A percentile compares a stretch with the other conserved stretches of the same genome.
Evolutionary conservation across 2,329 filamentous ascomycete genomes (phyloP).

Genomic region (Immersiporthe knoxdaviesiana): DNA sequence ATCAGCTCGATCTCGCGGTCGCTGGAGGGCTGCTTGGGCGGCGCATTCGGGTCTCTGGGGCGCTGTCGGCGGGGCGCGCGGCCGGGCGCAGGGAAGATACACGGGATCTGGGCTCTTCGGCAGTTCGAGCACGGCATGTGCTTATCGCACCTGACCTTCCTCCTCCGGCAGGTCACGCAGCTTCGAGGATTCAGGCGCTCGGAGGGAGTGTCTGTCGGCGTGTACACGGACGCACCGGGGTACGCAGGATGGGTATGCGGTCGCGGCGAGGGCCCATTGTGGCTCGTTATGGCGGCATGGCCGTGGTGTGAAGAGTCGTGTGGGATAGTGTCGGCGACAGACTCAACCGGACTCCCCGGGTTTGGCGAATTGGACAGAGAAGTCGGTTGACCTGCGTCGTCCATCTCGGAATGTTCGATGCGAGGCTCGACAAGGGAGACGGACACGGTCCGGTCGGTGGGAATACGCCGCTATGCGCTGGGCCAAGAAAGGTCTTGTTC

Average conservation of each 20-base stretch:
- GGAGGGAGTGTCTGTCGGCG: slow-evolving; percentile 33
- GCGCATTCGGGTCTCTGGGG: slow-evolving; percentile 66
- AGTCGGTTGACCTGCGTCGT: slow-evolving; percentile 20
- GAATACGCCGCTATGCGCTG: background rate
- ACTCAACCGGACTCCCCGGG: slow-evolving; percentile 36
- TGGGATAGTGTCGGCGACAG: slow-evolving; percentile 35
- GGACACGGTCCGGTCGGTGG: background rate
- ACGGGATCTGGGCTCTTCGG: slow-evolving; percentile 69
- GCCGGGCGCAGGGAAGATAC: slow-evolving; percentile 74
- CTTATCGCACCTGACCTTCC: slow-evolving; percentile 78
- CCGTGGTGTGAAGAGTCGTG: slow-evolving; percentile 19
- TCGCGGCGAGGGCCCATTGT: slow-evolving; percentile 27
- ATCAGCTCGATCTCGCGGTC: slow-evolving; percentile 70
- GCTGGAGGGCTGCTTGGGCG: slow-evolving; percentile 60
- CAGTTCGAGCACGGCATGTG: slow-evolving; percentile 77
- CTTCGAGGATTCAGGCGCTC: slow-evolving; percentile 33
- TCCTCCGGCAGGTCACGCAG: slow-evolving; percentile 33
- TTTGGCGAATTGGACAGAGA: slow-evolving; percentile 25
- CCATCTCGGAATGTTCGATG: slow-evolving; percentile 15
- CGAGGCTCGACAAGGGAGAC: background rate
- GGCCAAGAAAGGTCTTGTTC: background rate
- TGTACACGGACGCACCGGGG: slow-evolving; percentile 36
- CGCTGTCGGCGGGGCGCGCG: slow-evolving; percentile 70
- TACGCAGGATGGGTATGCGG: slow-evolving; percentile 31
- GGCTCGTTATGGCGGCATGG: slow-evolving; percentile 22